phyloP scores from a whole-genome alignment of 1,139 yeast species.

The Scheffersomyces segobiensis region DNA sequence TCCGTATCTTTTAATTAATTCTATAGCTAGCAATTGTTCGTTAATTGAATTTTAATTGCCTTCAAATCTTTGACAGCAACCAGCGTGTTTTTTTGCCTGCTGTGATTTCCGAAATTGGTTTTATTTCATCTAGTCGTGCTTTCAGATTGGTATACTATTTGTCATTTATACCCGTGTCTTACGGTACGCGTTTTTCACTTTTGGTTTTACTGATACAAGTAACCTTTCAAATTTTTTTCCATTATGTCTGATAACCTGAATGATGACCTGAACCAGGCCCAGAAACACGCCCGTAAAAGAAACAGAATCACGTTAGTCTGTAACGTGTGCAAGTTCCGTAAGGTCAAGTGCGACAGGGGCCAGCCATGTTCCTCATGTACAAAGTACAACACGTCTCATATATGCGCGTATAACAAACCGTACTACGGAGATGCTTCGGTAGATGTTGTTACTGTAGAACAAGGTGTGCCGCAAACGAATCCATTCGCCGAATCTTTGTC shows the following conservation, averaged over 20 bases:
- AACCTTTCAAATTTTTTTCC: neutral
- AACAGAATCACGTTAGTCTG: conserved; percentile 40
- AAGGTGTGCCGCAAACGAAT: neutral
- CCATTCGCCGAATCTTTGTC: neutral
- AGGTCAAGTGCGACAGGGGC: conserved; percentile 38
- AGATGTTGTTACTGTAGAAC: neutral
- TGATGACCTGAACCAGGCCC: neutral
- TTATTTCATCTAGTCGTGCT: neutral
- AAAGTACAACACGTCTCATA: conserved; percentile 19
- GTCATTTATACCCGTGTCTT: neutral
- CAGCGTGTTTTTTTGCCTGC: neutral
- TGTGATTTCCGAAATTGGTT: neutral
- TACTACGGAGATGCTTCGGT: conserved; percentile 21
- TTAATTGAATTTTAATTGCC: neutral
- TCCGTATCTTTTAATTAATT: neutral
- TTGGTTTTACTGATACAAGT: neutral
- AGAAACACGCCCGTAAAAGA: conserved; percentile 16
- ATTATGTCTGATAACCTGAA: neutral
- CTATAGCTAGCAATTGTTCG: neutral
- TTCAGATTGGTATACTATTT: neutral
- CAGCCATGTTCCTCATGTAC: conserved; percentile 40
- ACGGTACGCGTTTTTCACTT: neutral
- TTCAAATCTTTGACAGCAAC: neutral
- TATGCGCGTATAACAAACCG: conserved; percentile 30
- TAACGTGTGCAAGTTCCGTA: conserved; percentile 33